These are phyloP conservation scores for Hippophae rhamnoides DNA, from an alignment of 306 rosid genomes.

Conservation along the genomic window DNA sequence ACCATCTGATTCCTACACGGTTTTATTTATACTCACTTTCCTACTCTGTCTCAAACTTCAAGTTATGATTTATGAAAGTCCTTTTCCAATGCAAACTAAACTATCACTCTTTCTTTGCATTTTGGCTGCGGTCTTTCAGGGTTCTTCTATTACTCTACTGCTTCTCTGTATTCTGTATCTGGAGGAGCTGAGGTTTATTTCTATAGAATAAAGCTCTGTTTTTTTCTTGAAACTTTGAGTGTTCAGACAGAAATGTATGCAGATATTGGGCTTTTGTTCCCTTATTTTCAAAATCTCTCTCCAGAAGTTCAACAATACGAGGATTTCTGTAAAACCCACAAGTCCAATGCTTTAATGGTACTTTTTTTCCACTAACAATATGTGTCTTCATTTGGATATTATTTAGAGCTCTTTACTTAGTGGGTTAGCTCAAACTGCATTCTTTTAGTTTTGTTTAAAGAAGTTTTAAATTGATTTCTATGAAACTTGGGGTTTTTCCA, in stretches of 20 bases:
- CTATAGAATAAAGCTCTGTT: neutral
- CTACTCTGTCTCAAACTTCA: neutral
- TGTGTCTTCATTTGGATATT: neutral
- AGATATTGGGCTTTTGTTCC: slow-evolving; percentile 56
- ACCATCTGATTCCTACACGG: slow-evolving; percentile 17
- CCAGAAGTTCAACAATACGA: slow-evolving; percentile 71
- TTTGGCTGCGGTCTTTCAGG: slow-evolving; percentile 19
- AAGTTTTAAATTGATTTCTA: slow-evolving; percentile 11
- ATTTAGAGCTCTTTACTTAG: slow-evolving; percentile 2
- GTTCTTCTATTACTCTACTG: slow-evolving; percentile 8
- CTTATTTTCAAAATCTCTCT: slow-evolving; percentile 55
- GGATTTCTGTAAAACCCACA: slow-evolving; percentile 63
- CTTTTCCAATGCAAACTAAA: neutral
- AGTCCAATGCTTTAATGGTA: slow-evolving; percentile 57
- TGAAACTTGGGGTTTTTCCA: slow-evolving; percentile 5
- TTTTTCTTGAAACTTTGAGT: slow-evolving; percentile 5
- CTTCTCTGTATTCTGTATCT: slow-evolving; percentile 16
- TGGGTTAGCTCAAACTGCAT: slow-evolving; percentile 24
- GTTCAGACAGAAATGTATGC: slow-evolving; percentile 61
- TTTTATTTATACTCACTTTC: slow-evolving; percentile 31
- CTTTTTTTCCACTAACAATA: slow-evolving; percentile 2
- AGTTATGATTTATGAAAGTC: slow-evolving; percentile 8
- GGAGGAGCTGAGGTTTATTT: neutral
- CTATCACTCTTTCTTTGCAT: neutral
- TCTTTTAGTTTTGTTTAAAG: slow-evolving; percentile 19